phyloP scores from a whole-genome alignment of 768 basidiomycete genomes.

The Dendrothele bispora region DNA sequence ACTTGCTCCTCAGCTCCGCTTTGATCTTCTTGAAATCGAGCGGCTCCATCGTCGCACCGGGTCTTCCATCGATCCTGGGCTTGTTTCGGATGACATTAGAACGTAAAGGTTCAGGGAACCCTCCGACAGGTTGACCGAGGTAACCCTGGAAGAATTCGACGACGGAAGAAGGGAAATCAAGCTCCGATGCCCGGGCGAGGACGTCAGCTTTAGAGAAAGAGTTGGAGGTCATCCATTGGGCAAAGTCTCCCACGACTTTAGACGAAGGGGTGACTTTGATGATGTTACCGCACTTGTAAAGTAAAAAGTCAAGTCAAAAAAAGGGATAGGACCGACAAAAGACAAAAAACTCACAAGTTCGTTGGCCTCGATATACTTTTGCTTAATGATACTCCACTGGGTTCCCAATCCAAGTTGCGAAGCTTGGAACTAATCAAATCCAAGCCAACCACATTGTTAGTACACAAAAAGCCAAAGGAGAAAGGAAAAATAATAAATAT shows the following conservation, averaged over 20 bases:
- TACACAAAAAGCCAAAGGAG: conserved; percentile 9
- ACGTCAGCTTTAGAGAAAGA: conserved; percentile 86
- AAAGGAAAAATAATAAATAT: conserved; percentile 13
- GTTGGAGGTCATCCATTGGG: conserved; percentile 99
- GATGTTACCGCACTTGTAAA: conserved; percentile 85
- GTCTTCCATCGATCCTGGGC: conserved; percentile 90
- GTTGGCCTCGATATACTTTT: conserved; percentile 98
- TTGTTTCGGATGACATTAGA: conserved; percentile 90
- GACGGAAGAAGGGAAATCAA: conserved; percentile 97
- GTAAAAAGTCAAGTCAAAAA: conserved; percentile 11
- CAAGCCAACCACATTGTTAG: not conserved
- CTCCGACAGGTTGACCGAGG: conserved; percentile 96
- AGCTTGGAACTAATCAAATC: conserved; percentile 99
- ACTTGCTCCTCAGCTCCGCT: conserved; percentile 87
- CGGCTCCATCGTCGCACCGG: conserved; percentile 84
- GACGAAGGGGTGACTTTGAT: conserved; percentile 98
- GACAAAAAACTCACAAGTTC: conserved; percentile 62
- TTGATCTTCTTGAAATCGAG: conserved; percentile 97
- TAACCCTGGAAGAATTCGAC: conserved; percentile 99
- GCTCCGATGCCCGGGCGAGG: conserved; percentile 76
- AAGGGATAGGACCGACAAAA: conserved; percentile 7
- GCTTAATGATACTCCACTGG: conserved; percentile 97
- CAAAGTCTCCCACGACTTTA: conserved; percentile 98
- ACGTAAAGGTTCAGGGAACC: conserved; percentile 97
- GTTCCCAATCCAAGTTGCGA: conserved; percentile 94